Evolutionary conservation across 805 yeast species (phyloP).

Genomic region (Schwanniomyces pseudopolymorphus): DNA sequence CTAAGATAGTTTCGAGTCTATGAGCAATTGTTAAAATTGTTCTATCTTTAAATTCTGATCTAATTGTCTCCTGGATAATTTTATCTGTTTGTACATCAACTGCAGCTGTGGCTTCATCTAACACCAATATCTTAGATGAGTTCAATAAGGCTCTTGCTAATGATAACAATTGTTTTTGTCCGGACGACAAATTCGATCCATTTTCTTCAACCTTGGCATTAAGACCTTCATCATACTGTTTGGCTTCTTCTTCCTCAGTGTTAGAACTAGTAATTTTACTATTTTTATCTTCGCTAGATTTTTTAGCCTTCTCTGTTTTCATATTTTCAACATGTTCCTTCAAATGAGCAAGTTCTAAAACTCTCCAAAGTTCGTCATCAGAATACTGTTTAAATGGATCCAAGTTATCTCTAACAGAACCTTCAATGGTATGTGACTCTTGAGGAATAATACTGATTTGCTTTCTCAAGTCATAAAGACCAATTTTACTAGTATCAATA

Average conservation of each 20-base stretch:
- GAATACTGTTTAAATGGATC: conserved; percentile 58
- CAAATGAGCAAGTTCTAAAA: conserved; percentile 57
- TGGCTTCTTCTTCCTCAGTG: conserved; percentile 29
- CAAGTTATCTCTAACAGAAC: conserved; percentile 56
- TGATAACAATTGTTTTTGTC: conserved; percentile 77
- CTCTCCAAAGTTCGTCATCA: conserved; percentile 58
- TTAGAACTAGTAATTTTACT: conserved; percentile 36
- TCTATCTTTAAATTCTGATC: conserved; percentile 35
- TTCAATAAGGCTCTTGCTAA: conserved; percentile 82
- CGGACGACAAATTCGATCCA: conserved; percentile 71
- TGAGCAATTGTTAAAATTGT: conserved; percentile 44
- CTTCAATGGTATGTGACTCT: conserved; percentile 65
- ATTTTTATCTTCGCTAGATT: conserved; percentile 23
- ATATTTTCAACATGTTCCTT: conserved; percentile 29
- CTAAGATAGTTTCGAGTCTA: conserved; percentile 41
- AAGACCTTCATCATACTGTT: conserved; percentile 61
- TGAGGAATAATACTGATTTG: conserved; percentile 69
- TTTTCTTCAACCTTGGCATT: conserved; percentile 59
- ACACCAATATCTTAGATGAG: conserved; percentile 69
- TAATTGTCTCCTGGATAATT: conserved; percentile 36
- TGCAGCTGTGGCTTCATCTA: conserved; percentile 82
- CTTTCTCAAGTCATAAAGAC: conserved; percentile 54
- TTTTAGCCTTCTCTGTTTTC: conserved; percentile 22
- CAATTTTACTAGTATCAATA: conserved; percentile 50
- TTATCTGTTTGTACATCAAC: conserved; percentile 56